Evolutionary conservation across 495 filamentous ascomycete genomes (phyloP).

Genomic region (Aspergillus bridgeri): DNA sequence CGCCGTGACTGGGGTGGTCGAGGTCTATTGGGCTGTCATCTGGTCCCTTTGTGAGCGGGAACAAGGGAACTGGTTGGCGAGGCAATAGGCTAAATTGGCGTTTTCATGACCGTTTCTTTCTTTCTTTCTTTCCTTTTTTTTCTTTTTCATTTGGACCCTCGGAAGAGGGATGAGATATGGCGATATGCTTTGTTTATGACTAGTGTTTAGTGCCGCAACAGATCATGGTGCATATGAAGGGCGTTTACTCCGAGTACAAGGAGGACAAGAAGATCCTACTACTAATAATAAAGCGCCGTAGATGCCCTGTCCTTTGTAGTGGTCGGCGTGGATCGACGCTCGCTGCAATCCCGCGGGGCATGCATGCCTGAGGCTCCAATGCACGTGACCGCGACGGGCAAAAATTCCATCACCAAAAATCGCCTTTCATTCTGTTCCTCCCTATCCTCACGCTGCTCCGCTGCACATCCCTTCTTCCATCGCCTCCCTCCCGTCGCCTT

Average conservation of each 20-base stretch:
- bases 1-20: conserved; percentile 81
- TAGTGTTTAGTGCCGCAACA: conserved; percentile 3
- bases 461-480: conserved; percentile 13
- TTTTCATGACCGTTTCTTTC: background rate
- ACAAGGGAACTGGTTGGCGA: background rate
- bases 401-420: conserved; percentile 46
- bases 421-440: conserved; percentile 26
- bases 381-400: conserved; percentile 46
- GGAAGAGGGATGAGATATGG: conserved; percentile 20
- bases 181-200: conserved; percentile 7
- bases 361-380: conserved; percentile 25
- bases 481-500: conserved; percentile 22
- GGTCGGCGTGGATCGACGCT: background rate
- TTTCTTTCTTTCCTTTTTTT: background rate
- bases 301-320: background rate
- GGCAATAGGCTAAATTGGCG: background rate
- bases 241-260: background rate
- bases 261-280: background rate
- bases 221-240: conserved; percentile 4
- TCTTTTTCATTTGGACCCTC: too few relatives aligned
- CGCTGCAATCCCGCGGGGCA: conserved; percentile 15
- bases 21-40: conserved; percentile 84
- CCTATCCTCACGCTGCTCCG: conserved; percentile 19
- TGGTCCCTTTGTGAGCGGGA: conserved; percentile 60
- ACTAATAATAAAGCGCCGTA: background rate